These are phyloP conservation scores for Diaporthe capsici DNA, from an alignment of 2,329 filamentous ascomycete species.

Conservation along the genomic window DNA sequence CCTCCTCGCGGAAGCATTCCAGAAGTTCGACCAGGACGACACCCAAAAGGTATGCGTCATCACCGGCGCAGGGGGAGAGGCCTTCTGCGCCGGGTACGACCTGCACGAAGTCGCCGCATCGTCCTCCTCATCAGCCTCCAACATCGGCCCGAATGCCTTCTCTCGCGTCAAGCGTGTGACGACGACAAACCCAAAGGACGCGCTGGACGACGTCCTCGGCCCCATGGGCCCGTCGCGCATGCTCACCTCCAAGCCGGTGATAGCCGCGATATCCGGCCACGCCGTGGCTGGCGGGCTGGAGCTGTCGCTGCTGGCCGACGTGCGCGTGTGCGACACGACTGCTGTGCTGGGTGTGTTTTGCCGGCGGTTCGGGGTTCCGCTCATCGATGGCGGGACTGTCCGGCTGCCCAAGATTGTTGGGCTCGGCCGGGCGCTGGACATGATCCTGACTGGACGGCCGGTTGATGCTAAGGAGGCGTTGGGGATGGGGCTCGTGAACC, in stretches of 20 bases:
- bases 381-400: slow-evolving; percentile 66
- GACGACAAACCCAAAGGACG: background rate
- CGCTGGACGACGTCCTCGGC: slow-evolving; percentile 45
- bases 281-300: slow-evolving; percentile 69
- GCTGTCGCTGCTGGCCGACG: slow-evolving; percentile 65
- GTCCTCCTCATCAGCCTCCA: background rate
- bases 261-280: slow-evolving; percentile 64
- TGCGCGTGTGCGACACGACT: slow-evolving; percentile 67
- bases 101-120: slow-evolving; percentile 58
- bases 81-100: slow-evolving; percentile 69
- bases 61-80: slow-evolving; percentile 57
- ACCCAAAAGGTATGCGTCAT: slow-evolving; percentile 68
- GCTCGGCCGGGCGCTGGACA: slow-evolving; percentile 66
- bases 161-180: slow-evolving; percentile 17
- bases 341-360: slow-evolving; percentile 70
- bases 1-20: slow-evolving; percentile 62
- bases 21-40: slow-evolving; percentile 63
- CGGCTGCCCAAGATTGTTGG: slow-evolving; percentile 66
- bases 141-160: background rate
- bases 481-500: slow-evolving; percentile 65
- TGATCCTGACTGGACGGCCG: slow-evolving; percentile 68
- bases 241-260: slow-evolving; percentile 64
- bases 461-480: slow-evolving; percentile 65
- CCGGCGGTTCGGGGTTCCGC: slow-evolving; percentile 65
- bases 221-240: slow-evolving; percentile 68